These are phyloP conservation scores for Curvularia spicifera DNA, from an alignment of 2,329 filamentous ascomycete genomes.

Conservation along the genomic window DNA sequence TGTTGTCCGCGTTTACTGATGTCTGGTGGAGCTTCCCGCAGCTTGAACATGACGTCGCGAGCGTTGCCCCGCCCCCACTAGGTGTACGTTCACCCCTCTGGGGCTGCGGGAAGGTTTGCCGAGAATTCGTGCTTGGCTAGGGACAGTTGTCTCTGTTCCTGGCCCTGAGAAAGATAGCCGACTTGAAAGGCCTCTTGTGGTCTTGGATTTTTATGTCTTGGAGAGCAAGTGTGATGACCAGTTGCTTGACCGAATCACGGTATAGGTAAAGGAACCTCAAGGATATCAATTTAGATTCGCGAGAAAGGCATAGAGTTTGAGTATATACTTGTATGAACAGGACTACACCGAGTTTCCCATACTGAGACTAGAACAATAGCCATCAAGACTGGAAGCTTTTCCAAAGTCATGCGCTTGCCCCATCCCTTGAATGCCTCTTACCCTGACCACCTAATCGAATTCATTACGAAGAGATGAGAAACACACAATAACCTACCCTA, in stretches of 20 bases:
- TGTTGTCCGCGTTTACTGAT: slow-evolving; percentile 17
- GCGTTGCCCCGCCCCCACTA: slow-evolving; percentile 20
- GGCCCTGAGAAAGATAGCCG: not conserved
- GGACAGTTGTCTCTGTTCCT: not conserved
- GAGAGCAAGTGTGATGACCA: not conserved
- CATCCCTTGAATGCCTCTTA: not conserved
- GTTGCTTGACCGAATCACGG: not conserved
- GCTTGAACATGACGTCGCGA: slow-evolving; percentile 22
- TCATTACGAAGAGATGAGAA: not conserved
- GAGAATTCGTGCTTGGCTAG: not conserved
- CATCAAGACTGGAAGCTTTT: not conserved
- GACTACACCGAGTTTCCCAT: not conserved
- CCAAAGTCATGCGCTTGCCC: too few species aligned
- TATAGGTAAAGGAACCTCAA: not conserved
- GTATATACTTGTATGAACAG: not conserved
- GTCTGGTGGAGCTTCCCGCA: slow-evolving; percentile 14
- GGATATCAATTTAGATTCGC: not conserved
- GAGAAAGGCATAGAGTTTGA: not conserved
- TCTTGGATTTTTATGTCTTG: not conserved
- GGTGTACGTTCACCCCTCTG: slow-evolving; percentile 5
- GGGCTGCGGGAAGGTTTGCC: slow-evolving; percentile 6
- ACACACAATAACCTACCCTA: not conserved
- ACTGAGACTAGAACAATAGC: not conserved
- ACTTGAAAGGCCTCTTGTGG: not conserved
- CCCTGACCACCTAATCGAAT: not conserved